A percentile compares a stretch with the other conserved stretches of the same genome.
phyloP scores from a whole-genome alignment of 2,329 filamentous ascomycete species.

The Zalaria obscura region DNA sequence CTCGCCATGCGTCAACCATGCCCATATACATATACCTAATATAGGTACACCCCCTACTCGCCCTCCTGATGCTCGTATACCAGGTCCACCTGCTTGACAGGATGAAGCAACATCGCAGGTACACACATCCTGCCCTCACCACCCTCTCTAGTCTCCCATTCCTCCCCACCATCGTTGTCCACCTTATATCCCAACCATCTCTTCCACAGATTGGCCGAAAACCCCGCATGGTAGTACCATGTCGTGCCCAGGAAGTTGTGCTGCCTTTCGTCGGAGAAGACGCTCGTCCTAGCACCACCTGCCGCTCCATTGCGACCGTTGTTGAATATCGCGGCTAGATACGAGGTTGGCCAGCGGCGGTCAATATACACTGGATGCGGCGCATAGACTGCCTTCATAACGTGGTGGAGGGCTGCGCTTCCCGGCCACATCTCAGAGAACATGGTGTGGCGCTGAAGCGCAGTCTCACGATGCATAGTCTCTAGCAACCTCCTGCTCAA shows the following conservation, averaged over 20 bases:
- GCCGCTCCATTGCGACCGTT: conserved; percentile 37
- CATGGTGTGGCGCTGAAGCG: conserved; percentile 54
- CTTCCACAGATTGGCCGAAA: conserved; percentile 40
- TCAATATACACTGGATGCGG: conserved; percentile 45
- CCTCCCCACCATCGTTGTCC: conserved; percentile 34
- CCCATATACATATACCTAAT: no score
- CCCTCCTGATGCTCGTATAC: conserved; percentile 25
- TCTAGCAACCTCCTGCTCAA: conserved; percentile 51
- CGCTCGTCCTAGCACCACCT: conserved; percentile 31
- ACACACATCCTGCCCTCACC: conserved; percentile 36
- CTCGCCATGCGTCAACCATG: no score
- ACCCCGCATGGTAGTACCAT: conserved; percentile 40
- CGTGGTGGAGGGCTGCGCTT: conserved; percentile 57
- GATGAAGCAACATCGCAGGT: conserved; percentile 33
- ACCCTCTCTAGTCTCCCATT: conserved; percentile 21
- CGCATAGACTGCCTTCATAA: conserved; percentile 59
- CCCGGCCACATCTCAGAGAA: conserved; percentile 71
- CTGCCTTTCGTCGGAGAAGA: conserved; percentile 37
- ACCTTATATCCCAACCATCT: conserved; percentile 41
- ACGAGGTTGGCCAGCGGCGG: conserved; percentile 39
- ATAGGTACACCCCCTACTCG: background rate
- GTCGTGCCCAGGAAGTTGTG: conserved; percentile 39
- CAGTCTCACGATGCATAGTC: conserved; percentile 64
- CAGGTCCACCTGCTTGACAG: conserved; percentile 36
- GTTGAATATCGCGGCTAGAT: conserved; percentile 42